Percentiles rank a stretch among this genome's conserved stretches.
These are phyloP conservation scores for Areca catechu DNA, from an alignment of 176 grass and related monocot species.

Conservation along the genomic window DNA sequence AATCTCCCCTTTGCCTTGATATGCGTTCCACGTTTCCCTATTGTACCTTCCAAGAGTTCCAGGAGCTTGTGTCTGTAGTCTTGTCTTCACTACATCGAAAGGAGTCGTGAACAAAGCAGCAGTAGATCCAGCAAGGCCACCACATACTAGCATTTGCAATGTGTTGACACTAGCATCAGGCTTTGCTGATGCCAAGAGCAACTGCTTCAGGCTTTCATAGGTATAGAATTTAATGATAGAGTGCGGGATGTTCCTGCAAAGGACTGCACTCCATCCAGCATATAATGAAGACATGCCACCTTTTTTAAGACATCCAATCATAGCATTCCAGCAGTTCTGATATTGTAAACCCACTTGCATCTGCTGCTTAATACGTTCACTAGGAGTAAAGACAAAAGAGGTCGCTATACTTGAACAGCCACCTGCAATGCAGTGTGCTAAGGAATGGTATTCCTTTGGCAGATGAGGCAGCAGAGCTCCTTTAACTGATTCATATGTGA, in stretches of 20 bases:
- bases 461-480: no score
- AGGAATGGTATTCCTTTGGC: no score
- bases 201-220: constrained; percentile 77
- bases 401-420: constrained; percentile 88
- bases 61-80: constrained; percentile 84
- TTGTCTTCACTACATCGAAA: constrained; percentile 84
- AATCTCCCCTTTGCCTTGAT: no score
- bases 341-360: constrained; percentile 84
- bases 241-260: constrained; percentile 91
- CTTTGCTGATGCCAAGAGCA: constrained; percentile 34
- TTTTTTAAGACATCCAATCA: constrained; percentile 63
- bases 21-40: no score
- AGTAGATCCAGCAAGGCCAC: constrained; percentile 73
- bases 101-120: constrained; percentile 83
- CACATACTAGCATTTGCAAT: constrained; percentile 65
- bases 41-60: no score
- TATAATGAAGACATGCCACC: constrained; percentile 79
- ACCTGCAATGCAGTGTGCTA: no score
- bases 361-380: constrained; percentile 97
- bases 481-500: no score
- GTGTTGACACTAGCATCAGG: constrained; percentile 40
- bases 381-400: constrained; percentile 88
- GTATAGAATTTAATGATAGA: constrained; percentile 90
- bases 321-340: constrained; percentile 84
- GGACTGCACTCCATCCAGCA: constrained; percentile 86